Evolutionary conservation across 2,329 filamentous ascomycete genomes (phyloP), one percentile per base, ranked within the genome.

Genomic region (Colletotrichum tropicale): DNA sequence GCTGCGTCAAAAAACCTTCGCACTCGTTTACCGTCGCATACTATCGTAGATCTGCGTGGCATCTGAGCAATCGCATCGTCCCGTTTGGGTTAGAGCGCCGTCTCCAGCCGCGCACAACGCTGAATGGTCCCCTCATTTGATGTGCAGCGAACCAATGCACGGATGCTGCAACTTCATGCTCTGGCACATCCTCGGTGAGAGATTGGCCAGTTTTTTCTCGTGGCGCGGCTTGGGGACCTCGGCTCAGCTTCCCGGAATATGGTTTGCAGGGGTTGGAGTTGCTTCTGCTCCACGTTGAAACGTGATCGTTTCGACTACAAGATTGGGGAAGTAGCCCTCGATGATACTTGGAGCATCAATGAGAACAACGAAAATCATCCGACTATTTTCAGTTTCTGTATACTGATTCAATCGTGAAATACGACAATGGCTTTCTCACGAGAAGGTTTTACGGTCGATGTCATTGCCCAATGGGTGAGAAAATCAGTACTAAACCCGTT

Each of bases 371-470:
- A 5, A 24, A 16, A 8, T 62, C 18, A 32, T 8, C n/a, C 60
- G 13, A 26, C 6, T 7, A 24, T 13, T 58, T 8, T 28, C 55
- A 10, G 26, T 7, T 21, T 21, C n/a, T 9, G 13, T 30, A 18
- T 18, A 26, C 8, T 26, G 24, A 58, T 13, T 18, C 55, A 26
- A 58, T 3, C 7, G 55, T 30, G 5, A 15, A 8, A 3, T 13
- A 12, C 6, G 15, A 62, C 13, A 16, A 75, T 75, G 73, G 9
- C 32, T 9, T 60, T 67, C 24, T 75, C 73, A 16, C 32, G 79
- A 21, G 80, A 81, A 69, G 80, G 80, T n/a, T 72, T 81, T 55
- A 81, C 79, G 16, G 61, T 81, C 26, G 80, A 82, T 61, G 77
- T 77, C 5, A 70, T 81, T 21, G 71, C 60, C 21, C 21, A 71